phyloP scores from a whole-genome alignment of 73 alveolate species.

The Urostyla sp. region DNA sequence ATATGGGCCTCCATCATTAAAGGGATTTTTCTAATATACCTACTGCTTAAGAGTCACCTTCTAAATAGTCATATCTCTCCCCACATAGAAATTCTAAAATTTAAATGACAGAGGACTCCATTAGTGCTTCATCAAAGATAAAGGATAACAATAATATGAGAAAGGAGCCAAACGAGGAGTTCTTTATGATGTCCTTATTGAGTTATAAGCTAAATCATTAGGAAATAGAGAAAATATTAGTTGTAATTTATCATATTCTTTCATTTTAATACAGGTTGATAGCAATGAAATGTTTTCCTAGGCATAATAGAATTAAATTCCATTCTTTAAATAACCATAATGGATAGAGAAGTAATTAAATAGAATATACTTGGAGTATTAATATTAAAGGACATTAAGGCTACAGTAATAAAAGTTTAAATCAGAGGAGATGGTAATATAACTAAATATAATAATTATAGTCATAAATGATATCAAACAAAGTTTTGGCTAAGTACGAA shows the following conservation, averaged over 20 bases:
- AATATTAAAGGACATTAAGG: background rate
- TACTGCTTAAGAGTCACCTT: conserved; percentile 6
- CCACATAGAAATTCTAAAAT: background rate
- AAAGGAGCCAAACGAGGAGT: conserved; percentile 43
- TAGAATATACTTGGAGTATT: background rate
- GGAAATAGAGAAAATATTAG: conserved; percentile 31
- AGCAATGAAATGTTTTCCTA: background rate
- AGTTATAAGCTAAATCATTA: conserved; percentile 39
- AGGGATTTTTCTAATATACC: conserved; percentile 2
- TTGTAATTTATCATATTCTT: background rate
- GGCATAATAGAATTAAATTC: background rate
- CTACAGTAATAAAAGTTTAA: background rate
- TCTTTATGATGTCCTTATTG: conserved; percentile 53
- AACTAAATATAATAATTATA: background rate
- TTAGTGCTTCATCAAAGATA: background rate
- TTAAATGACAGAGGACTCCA: background rate
- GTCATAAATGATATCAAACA: conserved; percentile 19
- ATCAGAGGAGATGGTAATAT: background rate
- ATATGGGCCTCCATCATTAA: background rate
- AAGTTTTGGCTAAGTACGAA: background rate
- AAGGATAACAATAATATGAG: conserved; percentile 16
- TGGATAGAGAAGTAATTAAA: conserved; percentile 34
- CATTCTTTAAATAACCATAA: conserved; percentile 8
- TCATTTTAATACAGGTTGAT: conserved; percentile 19
- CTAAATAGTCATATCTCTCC: conserved; percentile 8